These are phyloP conservation scores for Candida chauliodis DNA, from an alignment of 805 yeast species.

Conservation along the genomic window DNA sequence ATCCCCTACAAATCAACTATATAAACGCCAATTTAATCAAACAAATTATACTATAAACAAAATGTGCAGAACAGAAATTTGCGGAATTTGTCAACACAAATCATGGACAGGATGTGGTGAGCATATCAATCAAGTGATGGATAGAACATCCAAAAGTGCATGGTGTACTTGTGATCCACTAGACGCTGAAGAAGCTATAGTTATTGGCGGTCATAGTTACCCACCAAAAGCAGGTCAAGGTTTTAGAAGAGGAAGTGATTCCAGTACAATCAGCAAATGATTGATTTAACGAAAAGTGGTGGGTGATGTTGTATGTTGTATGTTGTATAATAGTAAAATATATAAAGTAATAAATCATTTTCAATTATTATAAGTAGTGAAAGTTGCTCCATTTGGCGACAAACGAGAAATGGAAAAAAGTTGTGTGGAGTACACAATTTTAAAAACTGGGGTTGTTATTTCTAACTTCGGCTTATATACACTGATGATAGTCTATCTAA, in stretches of 20 bases:
- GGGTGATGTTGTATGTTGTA: background rate
- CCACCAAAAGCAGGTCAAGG: conserved; percentile 70
- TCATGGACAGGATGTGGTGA: conserved; percentile 65
- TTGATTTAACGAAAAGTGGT: background rate
- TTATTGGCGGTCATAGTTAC: conserved; percentile 21
- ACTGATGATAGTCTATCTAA: no score
- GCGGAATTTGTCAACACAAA: conserved; percentile 41
- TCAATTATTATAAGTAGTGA: no score
- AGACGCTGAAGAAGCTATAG: conserved; percentile 28
- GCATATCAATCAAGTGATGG: conserved; percentile 57
- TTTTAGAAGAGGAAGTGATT: conserved; percentile 15
- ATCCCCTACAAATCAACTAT: no score
- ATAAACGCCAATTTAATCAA: no score
- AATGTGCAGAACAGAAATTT: conserved; percentile 36
- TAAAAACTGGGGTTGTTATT: no score
- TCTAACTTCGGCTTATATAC: no score
- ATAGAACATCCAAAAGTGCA: conserved; percentile 39
- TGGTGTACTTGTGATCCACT: conserved; percentile 56
- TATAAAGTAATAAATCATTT: no score
- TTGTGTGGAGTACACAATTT: no score
- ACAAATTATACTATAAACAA: no score
- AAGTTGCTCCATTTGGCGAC: no score
- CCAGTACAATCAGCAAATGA: conserved; percentile 3
- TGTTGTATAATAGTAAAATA: background rate
- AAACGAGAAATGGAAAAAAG: no score